Evolutionary conservation across 805 yeast species (phyloP), one percentile per base, ranked within the genome.

Genomic region (Clavispora santaluciae): DNA sequence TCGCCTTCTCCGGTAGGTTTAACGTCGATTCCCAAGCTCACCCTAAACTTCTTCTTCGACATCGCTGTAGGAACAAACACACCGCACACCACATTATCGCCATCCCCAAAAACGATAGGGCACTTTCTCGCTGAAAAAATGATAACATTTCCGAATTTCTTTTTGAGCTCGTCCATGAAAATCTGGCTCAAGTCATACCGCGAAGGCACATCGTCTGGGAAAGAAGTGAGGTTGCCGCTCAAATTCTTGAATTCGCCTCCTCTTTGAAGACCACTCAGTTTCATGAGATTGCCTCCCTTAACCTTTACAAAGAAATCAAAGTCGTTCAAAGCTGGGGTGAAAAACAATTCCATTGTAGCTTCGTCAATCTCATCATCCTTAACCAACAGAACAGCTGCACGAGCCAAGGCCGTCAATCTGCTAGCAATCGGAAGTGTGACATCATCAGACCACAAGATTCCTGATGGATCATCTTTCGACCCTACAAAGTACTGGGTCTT

Each of bases 351-450:
- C 24, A 84, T 55, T 2, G 73, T 71, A 0, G 51, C 35, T 13
- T 59, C 60, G 28, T 44, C 46, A 22, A 65, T 44, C 2, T 80
- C 82, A 39, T 72, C 71, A 0, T 62, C 61, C 39, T 70, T 70
- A 16, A 81, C 60, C 41, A 84, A 57, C 22, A 22, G 24, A 30
- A 78, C 62, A 0, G 91, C 90, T 22, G 84, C 90, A 48, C 87
- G 78, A 1, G 96, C 77, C 45, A 93, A 72, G 0, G 95, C 90
- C 0, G 98, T 91, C 46, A 91, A 66, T 64, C 99, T 79, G 10
- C 90, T 75, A 4, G 95, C 89, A 42, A 90, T 81, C 7, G 96
- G 90, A 41, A 85, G 68, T 2, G 77, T 67, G 30, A 73, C 54
- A 35, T 73, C 73, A 48, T 75, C 73, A 4, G 91, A 78, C 91